Conservation (phyloP, 2,329 filamentous ascomycete genomes). For the Cladosporium velox region DNA sequence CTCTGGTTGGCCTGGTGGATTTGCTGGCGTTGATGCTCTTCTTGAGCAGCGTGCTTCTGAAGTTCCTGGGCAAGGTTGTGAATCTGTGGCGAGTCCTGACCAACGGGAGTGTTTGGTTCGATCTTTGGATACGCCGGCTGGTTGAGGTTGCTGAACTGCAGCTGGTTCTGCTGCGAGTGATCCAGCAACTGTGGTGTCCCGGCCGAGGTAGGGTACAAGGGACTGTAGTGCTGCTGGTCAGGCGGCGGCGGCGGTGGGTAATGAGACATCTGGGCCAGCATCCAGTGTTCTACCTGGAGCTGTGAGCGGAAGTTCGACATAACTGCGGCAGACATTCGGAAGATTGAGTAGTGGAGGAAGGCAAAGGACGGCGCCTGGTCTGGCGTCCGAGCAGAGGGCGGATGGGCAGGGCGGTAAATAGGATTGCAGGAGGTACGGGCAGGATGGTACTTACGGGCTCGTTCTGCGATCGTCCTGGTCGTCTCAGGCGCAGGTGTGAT, state of each 20-base stretch:
- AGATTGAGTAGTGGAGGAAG: slow-evolving; percentile 13
- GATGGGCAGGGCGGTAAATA: slow-evolving; percentile 17
- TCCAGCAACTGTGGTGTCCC: slow-evolving; percentile 38
- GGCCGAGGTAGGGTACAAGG: slow-evolving; percentile 35
- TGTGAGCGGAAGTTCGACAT: slow-evolving; percentile 39
- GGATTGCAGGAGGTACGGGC: slow-evolving; percentile 14
- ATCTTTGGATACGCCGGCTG: slow-evolving; percentile 40
- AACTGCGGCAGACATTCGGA: slow-evolving; percentile 35
- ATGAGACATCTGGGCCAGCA: slow-evolving; percentile 40
- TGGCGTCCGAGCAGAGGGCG: slow-evolving; percentile 8
- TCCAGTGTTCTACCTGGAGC: slow-evolving; percentile 39
- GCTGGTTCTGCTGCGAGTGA: slow-evolving; percentile 36
- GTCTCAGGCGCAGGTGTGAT: slow-evolving; percentile 18
- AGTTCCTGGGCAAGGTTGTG: slow-evolving; percentile 37
- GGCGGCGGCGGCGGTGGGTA: slow-evolving; percentile 39
- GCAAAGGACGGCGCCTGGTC: slow-evolving; percentile 13
- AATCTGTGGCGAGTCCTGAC: slow-evolving; percentile 33
- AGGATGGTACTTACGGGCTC: slow-evolving; percentile 19
- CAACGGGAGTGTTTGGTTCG: slow-evolving; percentile 29
- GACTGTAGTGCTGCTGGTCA: slow-evolving; percentile 40
- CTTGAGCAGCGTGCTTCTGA: slow-evolving; percentile 33
- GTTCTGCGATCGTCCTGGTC: slow-evolving; percentile 18
- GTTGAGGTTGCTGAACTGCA: slow-evolving; percentile 38
- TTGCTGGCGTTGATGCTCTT: slow-evolving; percentile 36
- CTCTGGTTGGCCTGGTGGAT: slow-evolving; percentile 33